Evolutionary conservation across 805 yeast species (phyloP).

Genomic region (Starmerella vaccinii): DNA sequence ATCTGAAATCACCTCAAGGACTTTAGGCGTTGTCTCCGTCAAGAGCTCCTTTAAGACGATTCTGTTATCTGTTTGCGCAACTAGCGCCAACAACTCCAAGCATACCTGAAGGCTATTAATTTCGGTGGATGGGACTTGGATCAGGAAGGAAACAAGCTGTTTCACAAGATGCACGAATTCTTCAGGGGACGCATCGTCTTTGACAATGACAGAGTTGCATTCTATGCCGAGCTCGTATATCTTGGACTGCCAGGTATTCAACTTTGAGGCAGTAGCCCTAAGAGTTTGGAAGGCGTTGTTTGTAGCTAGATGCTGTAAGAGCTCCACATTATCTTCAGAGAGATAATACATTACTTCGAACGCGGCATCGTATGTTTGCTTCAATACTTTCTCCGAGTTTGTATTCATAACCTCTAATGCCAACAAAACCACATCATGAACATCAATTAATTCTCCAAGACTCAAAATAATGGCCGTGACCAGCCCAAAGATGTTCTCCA

Average conservation of each 20-base stretch:
- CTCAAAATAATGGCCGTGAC: constrained; percentile 32
- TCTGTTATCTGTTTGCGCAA: constrained; percentile 20
- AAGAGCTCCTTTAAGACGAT: constrained; percentile 13
- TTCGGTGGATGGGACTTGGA: constrained; percentile 17
- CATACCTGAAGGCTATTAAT: constrained; percentile 59
- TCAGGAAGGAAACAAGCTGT: constrained; percentile 5
- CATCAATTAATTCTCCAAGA: not conserved
- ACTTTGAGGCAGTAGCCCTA: not conserved
- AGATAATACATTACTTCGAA: constrained; percentile 29
- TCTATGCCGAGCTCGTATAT: constrained; percentile 27
- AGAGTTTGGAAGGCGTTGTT: not conserved
- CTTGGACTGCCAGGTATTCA: constrained; percentile 17
- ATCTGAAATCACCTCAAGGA: constrained; percentile 21
- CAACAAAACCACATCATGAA: not conserved
- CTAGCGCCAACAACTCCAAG: constrained; percentile 56
- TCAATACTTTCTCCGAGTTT: not conserved
- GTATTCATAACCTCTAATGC: not conserved
- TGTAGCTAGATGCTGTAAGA: constrained; percentile 12
- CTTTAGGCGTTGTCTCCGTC: constrained; percentile 28
- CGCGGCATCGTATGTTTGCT: constrained; percentile 20
- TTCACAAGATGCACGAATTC: constrained; percentile 14
- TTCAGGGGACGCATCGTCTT: constrained; percentile 14
- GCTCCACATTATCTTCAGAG: constrained; percentile 26
- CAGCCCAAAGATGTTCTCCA: constrained; percentile 52
- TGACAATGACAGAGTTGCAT: constrained; percentile 22